Percentiles rank a stretch among this genome's conserved stretches.
Conservation (phyloP, 2,329 filamentous ascomycete genomes). For the Penicillium olsonii region DNA sequence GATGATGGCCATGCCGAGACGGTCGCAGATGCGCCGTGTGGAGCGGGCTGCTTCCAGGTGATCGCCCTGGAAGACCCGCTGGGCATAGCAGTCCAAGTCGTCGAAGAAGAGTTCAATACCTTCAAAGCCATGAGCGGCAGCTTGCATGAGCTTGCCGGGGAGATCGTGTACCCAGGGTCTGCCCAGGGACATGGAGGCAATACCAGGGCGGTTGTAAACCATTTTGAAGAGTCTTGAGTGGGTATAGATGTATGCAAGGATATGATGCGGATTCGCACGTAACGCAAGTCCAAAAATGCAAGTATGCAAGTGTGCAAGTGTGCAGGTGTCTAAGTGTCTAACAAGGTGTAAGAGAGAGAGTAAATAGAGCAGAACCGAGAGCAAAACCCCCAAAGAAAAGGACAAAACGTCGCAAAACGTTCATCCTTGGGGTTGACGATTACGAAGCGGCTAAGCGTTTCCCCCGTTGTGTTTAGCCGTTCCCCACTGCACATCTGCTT, state of each 20-base stretch:
- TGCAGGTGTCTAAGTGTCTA: too few relatives aligned
- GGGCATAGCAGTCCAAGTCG: constrained; percentile 34
- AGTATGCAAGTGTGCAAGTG: neutral
- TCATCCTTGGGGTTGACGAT: constrained; percentile 7
- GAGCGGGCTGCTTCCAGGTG: constrained; percentile 28
- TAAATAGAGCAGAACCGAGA: neutral
- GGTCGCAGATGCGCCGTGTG: constrained; percentile 53
- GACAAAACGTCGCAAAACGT: constrained; percentile 14
- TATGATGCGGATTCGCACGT: too few relatives aligned
- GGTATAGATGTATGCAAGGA: neutral
- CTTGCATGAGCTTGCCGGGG: constrained; percentile 67
- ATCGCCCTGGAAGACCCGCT: constrained; percentile 24
- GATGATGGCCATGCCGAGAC: constrained; percentile 36
- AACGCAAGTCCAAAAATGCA: too few relatives aligned
- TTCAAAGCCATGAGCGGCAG: constrained; percentile 47
- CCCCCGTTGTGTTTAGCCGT: constrained; percentile 13
- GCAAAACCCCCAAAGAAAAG: neutral
- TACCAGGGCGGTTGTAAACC: constrained; percentile 53
- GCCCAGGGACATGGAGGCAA: constrained; percentile 76
- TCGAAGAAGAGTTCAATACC: constrained; percentile 42
- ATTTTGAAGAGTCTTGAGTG: constrained; percentile 21
- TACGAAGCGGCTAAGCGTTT: constrained; percentile 14
- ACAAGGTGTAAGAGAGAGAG: neutral
- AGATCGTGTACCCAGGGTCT: constrained; percentile 71
- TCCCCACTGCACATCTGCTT: neutral